Evolutionary conservation across 768 basidiomycete genomes (phyloP).

Genomic region (Cystobasidium onofrii): DNA sequence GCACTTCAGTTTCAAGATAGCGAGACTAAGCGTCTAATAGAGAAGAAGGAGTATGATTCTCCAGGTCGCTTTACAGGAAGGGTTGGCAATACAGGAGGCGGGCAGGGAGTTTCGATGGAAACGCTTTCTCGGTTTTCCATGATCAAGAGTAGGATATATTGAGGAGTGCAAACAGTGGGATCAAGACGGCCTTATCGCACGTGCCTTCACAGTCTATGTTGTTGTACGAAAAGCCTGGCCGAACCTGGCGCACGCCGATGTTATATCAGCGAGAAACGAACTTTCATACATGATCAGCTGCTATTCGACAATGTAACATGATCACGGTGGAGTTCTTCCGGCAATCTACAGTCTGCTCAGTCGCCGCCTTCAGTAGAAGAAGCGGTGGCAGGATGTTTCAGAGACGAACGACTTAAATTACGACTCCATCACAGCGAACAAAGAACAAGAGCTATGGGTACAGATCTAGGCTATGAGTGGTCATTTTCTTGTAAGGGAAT

Average conservation of each 20-base stretch:
- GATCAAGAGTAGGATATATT: conserved; percentile 30
- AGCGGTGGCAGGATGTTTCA: too few species aligned
- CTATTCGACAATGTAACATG: too few species aligned
- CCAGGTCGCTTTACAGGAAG: conserved; percentile 18
- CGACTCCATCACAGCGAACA: background rate
- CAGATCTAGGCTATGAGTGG: background rate
- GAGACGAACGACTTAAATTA: background rate
- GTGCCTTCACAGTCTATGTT: background rate
- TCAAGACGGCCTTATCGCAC: background rate
- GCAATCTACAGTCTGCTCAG: too few species aligned
- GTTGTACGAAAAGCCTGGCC: background rate
- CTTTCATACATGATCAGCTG: too few species aligned
- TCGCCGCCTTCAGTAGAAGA: too few species aligned
- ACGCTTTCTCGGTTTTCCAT: conserved; percentile 28
- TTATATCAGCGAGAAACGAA: too few species aligned
- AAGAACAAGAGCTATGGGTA: background rate
- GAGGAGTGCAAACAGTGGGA: background rate
- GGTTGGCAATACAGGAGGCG: background rate
- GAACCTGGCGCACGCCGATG: too few species aligned
- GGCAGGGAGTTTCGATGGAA: conserved; percentile 11
- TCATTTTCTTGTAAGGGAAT: too few species aligned
- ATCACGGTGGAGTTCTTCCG: too few species aligned
- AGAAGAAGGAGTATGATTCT: conserved; percentile 26
- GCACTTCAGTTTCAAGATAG: background rate
- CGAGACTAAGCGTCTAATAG: background rate